phyloP scores from a whole-genome alignment of 345 rosid species.

The Pistacia vera region DNA sequence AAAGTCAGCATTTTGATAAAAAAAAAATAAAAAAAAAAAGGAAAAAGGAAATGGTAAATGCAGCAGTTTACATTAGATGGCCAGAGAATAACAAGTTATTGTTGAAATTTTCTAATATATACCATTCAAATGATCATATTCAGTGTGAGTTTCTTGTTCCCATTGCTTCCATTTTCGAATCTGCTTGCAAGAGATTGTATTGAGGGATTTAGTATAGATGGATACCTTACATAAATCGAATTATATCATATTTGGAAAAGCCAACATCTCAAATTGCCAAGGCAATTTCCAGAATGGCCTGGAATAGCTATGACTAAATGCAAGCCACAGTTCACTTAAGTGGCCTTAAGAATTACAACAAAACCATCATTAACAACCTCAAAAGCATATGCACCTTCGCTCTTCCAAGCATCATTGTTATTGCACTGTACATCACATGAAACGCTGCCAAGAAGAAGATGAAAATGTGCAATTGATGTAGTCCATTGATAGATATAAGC shows the following conservation, averaged over 20 bases:
- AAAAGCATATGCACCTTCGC: conserved; percentile 57
- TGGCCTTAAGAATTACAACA: too few relatives aligned
- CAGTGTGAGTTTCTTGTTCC: conserved; percentile 54
- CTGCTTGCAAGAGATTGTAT: conserved; percentile 38
- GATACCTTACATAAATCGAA: neutral
- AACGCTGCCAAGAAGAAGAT: conserved; percentile 94
- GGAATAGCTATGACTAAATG: too few relatives aligned
- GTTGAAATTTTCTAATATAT: conserved; percentile 2
- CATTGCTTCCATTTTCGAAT: conserved; percentile 91
- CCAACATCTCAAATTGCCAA: too few relatives aligned
- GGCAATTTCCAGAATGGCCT: too few relatives aligned
- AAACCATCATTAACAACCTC: neutral
- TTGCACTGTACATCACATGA: conserved; percentile 77
- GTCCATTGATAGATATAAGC: conserved; percentile 71
- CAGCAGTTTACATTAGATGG: neutral
- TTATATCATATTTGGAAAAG: neutral
- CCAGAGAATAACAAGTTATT: neutral
- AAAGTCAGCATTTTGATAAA: neutral
- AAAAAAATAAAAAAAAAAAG: too few relatives aligned
- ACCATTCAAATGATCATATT: conserved; percentile 44
- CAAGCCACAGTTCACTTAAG: too few relatives aligned
- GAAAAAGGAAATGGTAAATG: neutral
- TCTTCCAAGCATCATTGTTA: conserved; percentile 89
- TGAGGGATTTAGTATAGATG: neutral
- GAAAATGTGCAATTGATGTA: conserved; percentile 94